Base-by-base conservation (phyloP, 108 stramenopile genomes). In the Skeletonema tropicum region DNA sequence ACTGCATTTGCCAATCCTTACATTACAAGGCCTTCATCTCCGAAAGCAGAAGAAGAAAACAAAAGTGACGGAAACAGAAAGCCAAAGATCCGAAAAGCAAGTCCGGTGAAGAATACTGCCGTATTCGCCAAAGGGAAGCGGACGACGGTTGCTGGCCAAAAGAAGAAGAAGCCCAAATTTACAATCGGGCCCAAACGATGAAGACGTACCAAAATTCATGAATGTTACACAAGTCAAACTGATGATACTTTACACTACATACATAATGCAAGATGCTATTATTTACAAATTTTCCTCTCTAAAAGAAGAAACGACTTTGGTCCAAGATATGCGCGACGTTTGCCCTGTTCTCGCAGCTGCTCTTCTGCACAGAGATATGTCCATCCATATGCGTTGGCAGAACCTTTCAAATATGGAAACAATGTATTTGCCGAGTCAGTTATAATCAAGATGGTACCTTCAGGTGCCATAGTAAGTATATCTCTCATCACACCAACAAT, bases 371-470 rank as follows among this genome's bases (percentile, higher is more conserved):
- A 55, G 19, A 55, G 61, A 10, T 49, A 42, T 21, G 10, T 62
- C 61, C 61, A 62, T 17, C 61, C 61, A 62, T 62, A 0, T 62
- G 36, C 19, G 13, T 46, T 62, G 39, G 61, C 61, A 17, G 41
- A 6, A 49, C 12, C n/a, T 15, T 62, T 62, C 61, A 62, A 62
- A 12, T n/a, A 42, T 46, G 61, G 61, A 46, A 62, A 62, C 41
- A 62, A 62, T 49, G 61, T 62, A 17, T 62, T 62, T 33, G 61
- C 30, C 3, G 61, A 62, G 61, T 62, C 61, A 17, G 46, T 62
- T 17, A 62, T 49, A n/a, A 62, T 49, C 61, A 62, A 39, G 33
- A 62, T 62, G 3, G 61, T 62, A 49, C 41, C 41, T 11, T 6
- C 30, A n/a, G 61, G 61, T 17, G 61, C 17, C n/a, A n/a, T 17